Evolutionary conservation across 2,329 filamentous ascomycete genomes (phyloP), one percentile per base, ranked within the genome.

Genomic region (Ceratocystis huliohia): DNA sequence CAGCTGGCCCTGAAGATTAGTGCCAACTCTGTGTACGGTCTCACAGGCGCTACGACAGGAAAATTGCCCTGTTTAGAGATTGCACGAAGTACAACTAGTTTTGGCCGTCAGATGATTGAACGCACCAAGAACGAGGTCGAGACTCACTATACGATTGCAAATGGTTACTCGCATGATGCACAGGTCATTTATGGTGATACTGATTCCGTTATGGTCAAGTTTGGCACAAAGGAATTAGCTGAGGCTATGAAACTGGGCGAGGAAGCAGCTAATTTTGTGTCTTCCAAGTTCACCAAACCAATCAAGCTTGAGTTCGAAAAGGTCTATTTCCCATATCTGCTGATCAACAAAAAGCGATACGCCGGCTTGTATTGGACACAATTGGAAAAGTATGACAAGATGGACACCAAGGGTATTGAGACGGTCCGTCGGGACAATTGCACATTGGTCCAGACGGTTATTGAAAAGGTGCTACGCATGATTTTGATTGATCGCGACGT

Each of bases 291-390:
- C 74, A 80, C 92, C 75, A 95, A 94, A 73, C 94, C 94, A 3
- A 99, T 99, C 81, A 99, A 97, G 78, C 84, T 99, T 41, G 94
- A 99, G 75, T 99, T 99, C 76, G 94, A 99, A 76, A 99, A 99
- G 77, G 93, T 99, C 0, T 99, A 99, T 77, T 99, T 89, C 74
- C 94, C 94, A 0, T 99, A 99, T 74, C 82, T 99, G 44, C 82
- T 99, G 64, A 99, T 99, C 85, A 99, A 99, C 85, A 99, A 99
- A 81, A 99, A 99, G 80, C 88, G 94, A 69, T 99, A 99, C 73
- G 94, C 94, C 7, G 94, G 94, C n/a, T 78, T 99, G 41, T 97
- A 91, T 78, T 99, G 92, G 92, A 99, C 94, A 4, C 94, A 88
- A 70, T 85, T 93, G 0, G 84, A 93, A 53, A 96, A 96, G 76